Evolutionary conservation across 371 early-diverging fungal genomes (phyloP), one percentile per base, ranked within the genome.

Genomic region (Syncephalastrum racemosum): DNA sequence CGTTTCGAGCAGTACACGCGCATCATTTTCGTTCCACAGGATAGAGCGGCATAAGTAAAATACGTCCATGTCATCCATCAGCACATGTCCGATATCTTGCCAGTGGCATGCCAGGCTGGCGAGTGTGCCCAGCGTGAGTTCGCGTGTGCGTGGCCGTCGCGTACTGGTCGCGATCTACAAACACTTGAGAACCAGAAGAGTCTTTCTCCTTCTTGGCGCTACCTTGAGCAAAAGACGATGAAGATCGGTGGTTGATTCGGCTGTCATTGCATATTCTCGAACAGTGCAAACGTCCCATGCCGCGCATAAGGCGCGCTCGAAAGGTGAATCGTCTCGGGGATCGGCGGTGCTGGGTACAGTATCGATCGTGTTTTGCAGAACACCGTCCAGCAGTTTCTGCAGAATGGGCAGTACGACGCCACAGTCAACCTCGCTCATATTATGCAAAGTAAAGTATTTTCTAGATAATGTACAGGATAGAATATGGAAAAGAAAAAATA

Each of bases 91-190:
- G 20, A 54, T 45, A 31, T 27, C 31, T 12, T 68, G 67, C 69
- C 71, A 71, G 50, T 77, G 74, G 53, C 64, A 69, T 15, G 78
- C 71, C 48, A 77, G 53, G 40, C 71, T 77, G 0, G 78, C 78
- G 13, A 77, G 47, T 41, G 68, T 60, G 6, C 78, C 78, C 60
- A 77, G 54, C 0, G 70, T 66, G 39, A 77, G 19, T 49, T 77
- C 78, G 56, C 74, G 64, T 27, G 74, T 70, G 46, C 78, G 59
- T 8, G 57, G 45, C 48, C 78, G 55, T 43, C 47, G 27, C 15
- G 74, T 77, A 2, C 42, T 55, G 4, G 70, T 69, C 22, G 64
- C 51, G 16, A 74, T 64, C 78, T 77, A 60, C 40, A 23, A 42
- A 10, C 0, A 31, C 10, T 5, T 31, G 36, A 31, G 36, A 10